Evolutionary conservation across 371 early-diverging fungal genomes (phyloP).

Genomic region (Rhizomucor pusillus): DNA sequence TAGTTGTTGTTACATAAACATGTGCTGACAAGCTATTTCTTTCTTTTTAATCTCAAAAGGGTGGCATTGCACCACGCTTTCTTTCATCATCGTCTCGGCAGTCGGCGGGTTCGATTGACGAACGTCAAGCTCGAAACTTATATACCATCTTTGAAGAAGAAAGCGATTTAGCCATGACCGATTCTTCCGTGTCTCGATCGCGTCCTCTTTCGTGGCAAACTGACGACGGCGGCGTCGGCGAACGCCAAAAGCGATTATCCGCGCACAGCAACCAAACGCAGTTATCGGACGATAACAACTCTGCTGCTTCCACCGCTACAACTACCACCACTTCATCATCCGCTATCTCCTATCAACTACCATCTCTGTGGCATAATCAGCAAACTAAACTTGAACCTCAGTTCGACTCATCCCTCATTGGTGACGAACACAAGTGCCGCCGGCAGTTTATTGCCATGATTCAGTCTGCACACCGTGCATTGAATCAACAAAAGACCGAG

Average conservation of each 20-base stretch:
- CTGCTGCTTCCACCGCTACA: slow-evolving; percentile 11
- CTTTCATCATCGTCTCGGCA: slow-evolving; percentile 5
- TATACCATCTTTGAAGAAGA: slow-evolving; percentile 45
- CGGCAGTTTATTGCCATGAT: slow-evolving; percentile 39
- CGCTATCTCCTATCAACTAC: slow-evolving; percentile 13
- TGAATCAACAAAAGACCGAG: slow-evolving; percentile 14
- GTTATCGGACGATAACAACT: slow-evolving; percentile 2
- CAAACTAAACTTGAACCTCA: slow-evolving; percentile 18
- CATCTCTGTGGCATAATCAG: slow-evolving; percentile 15
- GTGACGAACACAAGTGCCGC: slow-evolving; percentile 32
- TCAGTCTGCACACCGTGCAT: slow-evolving; percentile 25
- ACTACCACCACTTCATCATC: slow-evolving; percentile 9
- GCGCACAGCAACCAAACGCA: slow-evolving; percentile 2
- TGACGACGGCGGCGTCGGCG: not conserved
- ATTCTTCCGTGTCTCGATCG: slow-evolving; percentile 12
- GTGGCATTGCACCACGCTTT: slow-evolving; percentile 2
- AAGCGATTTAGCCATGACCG: slow-evolving; percentile 33
- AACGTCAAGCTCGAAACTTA: slow-evolving; percentile 16
- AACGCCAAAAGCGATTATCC: slow-evolving; percentile 7
- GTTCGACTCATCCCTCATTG: slow-evolving; percentile 17
- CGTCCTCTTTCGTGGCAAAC: slow-evolving; percentile 2
- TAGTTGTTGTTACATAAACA: too few species aligned
- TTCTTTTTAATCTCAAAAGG: too few species aligned
- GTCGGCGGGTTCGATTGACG: slow-evolving; percentile 17
- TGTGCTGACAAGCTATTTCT: too few species aligned